Evolutionary conservation across 2,329 filamentous ascomycete genomes (phyloP).

Genomic region (Sporothrix brunneoviolacea): DNA sequence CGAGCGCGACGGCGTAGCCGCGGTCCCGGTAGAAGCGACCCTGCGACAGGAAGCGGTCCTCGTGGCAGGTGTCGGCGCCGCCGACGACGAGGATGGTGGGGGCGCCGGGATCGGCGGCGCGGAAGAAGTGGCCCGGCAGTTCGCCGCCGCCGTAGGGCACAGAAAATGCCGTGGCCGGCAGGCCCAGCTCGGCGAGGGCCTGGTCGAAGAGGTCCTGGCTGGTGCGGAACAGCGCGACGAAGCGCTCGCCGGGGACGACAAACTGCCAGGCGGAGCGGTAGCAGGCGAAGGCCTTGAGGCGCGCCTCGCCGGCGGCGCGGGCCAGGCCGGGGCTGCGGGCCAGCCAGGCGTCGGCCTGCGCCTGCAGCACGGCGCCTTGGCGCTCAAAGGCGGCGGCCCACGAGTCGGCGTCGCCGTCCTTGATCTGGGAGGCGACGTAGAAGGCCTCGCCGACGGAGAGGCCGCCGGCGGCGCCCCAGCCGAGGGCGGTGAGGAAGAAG

Average conservation of each 20-base stretch:
- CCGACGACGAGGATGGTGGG: background rate
- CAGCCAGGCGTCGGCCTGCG: background rate
- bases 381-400: background rate
- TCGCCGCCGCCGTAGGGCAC: background rate
- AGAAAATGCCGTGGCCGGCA: background rate
- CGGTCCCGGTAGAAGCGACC: background rate
- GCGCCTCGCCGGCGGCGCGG: background rate
- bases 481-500: background rate
- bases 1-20: background rate
- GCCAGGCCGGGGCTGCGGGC: background rate
- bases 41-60: background rate
- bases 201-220: background rate
- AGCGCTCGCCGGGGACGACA: background rate
- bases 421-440: background rate
- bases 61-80: background rate
- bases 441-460: background rate
- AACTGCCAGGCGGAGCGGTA: conserved; percentile 3
- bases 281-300: background rate
- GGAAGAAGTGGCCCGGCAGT: background rate
- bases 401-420: background rate
- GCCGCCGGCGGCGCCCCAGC: background rate
- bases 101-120: background rate
- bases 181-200: background rate
- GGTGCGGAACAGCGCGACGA: background rate
- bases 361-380: background rate